Conservation (phyloP, 148 eudicot species). For the Arbutus unedo region DNA sequence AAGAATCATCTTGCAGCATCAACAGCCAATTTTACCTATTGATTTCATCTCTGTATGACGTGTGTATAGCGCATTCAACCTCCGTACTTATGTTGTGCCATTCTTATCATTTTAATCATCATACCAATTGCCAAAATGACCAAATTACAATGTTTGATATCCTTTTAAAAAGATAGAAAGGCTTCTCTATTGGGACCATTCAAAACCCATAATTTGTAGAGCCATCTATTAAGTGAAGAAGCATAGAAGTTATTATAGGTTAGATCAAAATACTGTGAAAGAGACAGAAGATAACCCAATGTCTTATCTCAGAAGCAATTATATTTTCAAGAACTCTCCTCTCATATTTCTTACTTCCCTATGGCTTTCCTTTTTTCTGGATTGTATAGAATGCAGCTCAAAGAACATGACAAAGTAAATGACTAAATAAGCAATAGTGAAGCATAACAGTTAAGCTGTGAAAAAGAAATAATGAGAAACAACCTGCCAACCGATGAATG, state of each 20-base stretch:
- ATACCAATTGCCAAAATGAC: neutral
- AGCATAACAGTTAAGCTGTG: neutral
- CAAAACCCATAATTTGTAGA: neutral
- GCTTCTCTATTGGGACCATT: neutral
- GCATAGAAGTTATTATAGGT: too few species aligned
- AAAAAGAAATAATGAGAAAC: neutral
- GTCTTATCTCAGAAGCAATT: too few species aligned
- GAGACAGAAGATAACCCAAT: too few species aligned
- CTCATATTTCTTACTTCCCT: too few species aligned
- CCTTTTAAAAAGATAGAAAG: neutral
- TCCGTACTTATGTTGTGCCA: neutral
- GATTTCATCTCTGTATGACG: neutral
- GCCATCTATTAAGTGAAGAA: neutral
- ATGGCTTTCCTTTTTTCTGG: neutral
- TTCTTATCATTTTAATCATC: neutral
- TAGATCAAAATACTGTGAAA: too few species aligned
- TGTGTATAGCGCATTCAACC: neutral
- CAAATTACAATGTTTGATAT: neutral
- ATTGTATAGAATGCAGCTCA: neutral
- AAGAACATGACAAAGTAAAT: neutral
- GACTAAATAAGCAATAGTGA: neutral
- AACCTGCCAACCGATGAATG: slow-evolving; percentile 87
- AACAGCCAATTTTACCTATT: neutral
- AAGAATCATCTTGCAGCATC: neutral
- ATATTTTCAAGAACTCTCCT: too few species aligned